phyloP scores from a whole-genome alignment of 2,329 filamentous ascomycete species.

The Sarocladium kiliense region DNA sequence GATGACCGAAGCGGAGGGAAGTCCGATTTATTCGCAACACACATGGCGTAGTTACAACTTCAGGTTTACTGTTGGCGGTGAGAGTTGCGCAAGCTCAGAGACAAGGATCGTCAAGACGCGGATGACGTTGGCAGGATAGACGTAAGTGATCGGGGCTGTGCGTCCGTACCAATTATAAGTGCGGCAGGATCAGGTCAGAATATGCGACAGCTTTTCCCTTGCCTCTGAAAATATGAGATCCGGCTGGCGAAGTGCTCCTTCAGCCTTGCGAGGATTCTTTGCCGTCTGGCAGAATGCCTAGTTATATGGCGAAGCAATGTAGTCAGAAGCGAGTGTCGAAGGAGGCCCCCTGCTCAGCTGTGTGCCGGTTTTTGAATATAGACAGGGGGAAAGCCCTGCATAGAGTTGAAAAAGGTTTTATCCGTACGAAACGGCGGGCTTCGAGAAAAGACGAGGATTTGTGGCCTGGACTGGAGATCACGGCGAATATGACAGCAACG shows the following conservation, averaged over 20 bases:
- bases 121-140: slow-evolving; percentile 5
- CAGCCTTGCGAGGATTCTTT: slow-evolving; percentile 4
- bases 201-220: no score
- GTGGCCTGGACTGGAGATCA: neutral
- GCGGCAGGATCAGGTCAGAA: neutral
- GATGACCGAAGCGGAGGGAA: neutral
- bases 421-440: neutral
- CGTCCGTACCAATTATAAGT: slow-evolving; percentile 6
- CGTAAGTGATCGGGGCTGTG: neutral
- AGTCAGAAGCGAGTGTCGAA: neutral
- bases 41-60: neutral
- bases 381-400: neutral
- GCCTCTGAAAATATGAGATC: neutral
- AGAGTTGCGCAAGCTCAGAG: neutral
- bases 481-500: neutral
- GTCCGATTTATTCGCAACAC: neutral
- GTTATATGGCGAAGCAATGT: neutral
- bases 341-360: no score
- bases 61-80: neutral
- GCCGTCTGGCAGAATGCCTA: neutral
- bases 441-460: neutral
- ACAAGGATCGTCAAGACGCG: neutral
- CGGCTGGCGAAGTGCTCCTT: neutral
- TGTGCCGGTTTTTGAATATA: no score
- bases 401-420: neutral